phyloP scores from a whole-genome alignment of 805 yeast genomes.

The Cyberlindnera amylophila region DNA sequence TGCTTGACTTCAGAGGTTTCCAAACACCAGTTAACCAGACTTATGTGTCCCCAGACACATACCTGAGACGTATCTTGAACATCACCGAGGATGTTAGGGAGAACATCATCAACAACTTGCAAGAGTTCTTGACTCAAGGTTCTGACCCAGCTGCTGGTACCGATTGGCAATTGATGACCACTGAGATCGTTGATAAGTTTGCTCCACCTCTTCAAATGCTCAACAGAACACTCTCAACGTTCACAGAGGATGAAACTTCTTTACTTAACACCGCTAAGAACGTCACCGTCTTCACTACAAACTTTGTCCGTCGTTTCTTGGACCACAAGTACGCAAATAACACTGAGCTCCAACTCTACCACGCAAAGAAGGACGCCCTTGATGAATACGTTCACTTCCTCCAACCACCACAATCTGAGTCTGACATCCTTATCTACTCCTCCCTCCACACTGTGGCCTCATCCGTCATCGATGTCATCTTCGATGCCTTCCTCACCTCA shows the following conservation, averaged over 20 bases:
- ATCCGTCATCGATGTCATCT: constrained; percentile 35
- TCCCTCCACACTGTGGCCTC: constrained; percentile 40
- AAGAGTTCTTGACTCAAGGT: constrained; percentile 25
- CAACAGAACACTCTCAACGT: constrained; percentile 31
- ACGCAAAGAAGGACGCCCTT: constrained; percentile 36
- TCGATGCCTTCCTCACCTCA: constrained; percentile 34
- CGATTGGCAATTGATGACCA: constrained; percentile 54
- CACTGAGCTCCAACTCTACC: constrained; percentile 2
- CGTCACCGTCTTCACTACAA: constrained; percentile 38
- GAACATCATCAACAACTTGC: constrained; percentile 36
- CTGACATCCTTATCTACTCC: constrained; percentile 49
- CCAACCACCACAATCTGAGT: constrained; percentile 32
- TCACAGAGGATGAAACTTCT: constrained; percentile 11
- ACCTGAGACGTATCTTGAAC: constrained; percentile 36
- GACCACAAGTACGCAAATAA: constrained; percentile 15
- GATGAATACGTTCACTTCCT: constrained; percentile 46
- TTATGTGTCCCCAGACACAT: constrained; percentile 45
- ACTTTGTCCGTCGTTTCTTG: constrained; percentile 43
- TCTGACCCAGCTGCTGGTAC: constrained; percentile 41
- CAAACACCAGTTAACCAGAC: constrained; percentile 53
- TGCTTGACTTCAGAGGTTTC: constrained; percentile 48
- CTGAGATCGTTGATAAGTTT: constrained; percentile 47
- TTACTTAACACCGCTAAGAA: constrained; percentile 28
- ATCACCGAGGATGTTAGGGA: constrained; percentile 33
- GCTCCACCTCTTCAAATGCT: constrained; percentile 43